Evolutionary conservation across 2,329 filamentous ascomycete species (phyloP), one percentile per base, ranked within the genome.

Genomic region (Epichloe hybrida): DNA sequence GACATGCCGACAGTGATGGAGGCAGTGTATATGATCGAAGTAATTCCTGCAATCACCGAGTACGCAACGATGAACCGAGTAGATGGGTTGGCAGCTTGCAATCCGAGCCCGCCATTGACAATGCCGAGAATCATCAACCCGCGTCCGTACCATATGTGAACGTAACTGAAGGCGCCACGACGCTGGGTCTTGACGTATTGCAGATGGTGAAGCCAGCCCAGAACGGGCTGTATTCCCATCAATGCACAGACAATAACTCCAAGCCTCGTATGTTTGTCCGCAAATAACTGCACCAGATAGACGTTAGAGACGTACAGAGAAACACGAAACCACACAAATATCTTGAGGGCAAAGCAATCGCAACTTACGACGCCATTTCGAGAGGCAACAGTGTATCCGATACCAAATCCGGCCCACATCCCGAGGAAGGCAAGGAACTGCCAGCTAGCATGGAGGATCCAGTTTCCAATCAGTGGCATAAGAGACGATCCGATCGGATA

Each of bases 71-170:
- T 62, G 44, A 73, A 72, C 12, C 61, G 58, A 2, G 54, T 63
- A 0, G 64, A 55, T 1, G 72, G 70, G n/a, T 57, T 54, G 1
- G 75, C 68, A 17, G 81, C 66, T 54, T 73, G 54, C 23, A 85
- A 65, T 3, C 81, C 81, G 4, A 84, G 63, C 0, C 80, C 81
- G 52, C 81, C 81, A 58, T 84, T 84, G 57, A 84, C 61, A 40
- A 84, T 69, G 23, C 78, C 81, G 2, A 83, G 60, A 17, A 76
- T 50, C 55, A 85, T 76, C 41, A 84, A 62, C 1, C 67, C 57
- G 21, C 81, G 74, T 15, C 81, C 81, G 58, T 74, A 80, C 78
- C 79, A 84, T 55, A 82, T 75, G 60, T 85, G 81, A 2, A 68
- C 60, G 55, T 81, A 65, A 54, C 77, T 80, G 54, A 81, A 59